Base-by-base conservation (phyloP, 2,329 filamentous ascomycete species). In the Epichloe elymi region DNA sequence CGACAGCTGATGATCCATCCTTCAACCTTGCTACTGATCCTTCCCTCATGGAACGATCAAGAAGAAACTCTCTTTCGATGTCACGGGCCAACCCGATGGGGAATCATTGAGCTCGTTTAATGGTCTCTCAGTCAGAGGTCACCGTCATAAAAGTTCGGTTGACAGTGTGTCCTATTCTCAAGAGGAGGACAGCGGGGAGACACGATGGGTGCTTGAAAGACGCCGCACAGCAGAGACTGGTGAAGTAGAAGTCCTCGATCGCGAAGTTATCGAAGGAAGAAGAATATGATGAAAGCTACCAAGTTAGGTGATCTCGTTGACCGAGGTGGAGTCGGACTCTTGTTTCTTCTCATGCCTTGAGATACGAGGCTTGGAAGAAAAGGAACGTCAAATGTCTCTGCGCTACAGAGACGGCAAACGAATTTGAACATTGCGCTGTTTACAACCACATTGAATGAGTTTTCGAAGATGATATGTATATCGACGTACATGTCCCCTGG, bases 81-180 rank as follows among this genome's bases (percentile, higher is more conserved):
- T 38, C 39, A 35, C 23, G 6, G 35, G 33, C 19, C 37, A 39
- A 6, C 20, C 41, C 6, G 54, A 57, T n/a, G 50, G 39, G 6
- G 44, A 36, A 43, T 36, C 30, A 26, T 57, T 59, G 38, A 56
- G 47, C 40, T 48, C 50, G 23, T 50, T 38, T 23, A 56, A 49
- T 39, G 54, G 54, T 39, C 56, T 52, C 5, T 47, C 57, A 1
- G 54, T 56, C 8, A 63, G 59, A 41, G 71, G 73, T n/a, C 76
- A 79, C 55, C 67, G 70, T 14, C 70, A 76, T 56, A 74, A 72
- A 56, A 69, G 75, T 47, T 84, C 79, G 44, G 72, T 80, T 2
- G 84, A 86, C 57, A 85, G 82, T 55, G 80, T 88, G 36, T 83
- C 82, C 6, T 88, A 88, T 63, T 75, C 75, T 45, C 79, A 83